phyloP scores from a whole-genome alignment of 768 basidiomycete species.

The Lyophyllum semitale region DNA sequence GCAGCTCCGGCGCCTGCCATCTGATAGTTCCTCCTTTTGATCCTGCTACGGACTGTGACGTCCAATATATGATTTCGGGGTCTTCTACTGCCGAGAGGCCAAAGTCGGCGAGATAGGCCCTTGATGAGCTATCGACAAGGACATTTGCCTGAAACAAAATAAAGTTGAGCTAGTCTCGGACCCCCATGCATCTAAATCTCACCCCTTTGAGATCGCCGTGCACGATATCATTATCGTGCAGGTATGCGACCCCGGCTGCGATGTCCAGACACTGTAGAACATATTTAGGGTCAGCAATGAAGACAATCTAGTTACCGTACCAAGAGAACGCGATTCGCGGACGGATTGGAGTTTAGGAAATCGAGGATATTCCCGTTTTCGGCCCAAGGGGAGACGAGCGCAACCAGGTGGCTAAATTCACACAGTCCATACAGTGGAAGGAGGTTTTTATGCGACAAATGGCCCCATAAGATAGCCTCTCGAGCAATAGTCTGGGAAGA shows the following conservation, averaged over 20 bases:
- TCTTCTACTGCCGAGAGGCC: slow-evolving; percentile 19
- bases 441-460: too few species aligned
- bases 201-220: not conserved
- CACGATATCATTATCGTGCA: not conserved
- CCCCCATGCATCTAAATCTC: not conserved
- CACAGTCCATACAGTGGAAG: slow-evolving; percentile 37
- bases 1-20: slow-evolving; percentile 24
- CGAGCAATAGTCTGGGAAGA: slow-evolving; percentile 10
- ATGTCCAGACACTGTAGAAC: not conserved
- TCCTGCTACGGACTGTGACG: slow-evolving; percentile 4
- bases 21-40: slow-evolving; percentile 9
- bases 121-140: slow-evolving; percentile 15
- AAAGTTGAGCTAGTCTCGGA: too few species aligned
- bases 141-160: slow-evolving; percentile 17
- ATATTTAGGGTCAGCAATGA: not conserved
- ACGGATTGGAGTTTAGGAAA: slow-evolving; percentile 11
- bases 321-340: slow-evolving; percentile 11
- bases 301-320: slow-evolving; percentile 2
- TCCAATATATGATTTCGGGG: slow-evolving; percentile 11
- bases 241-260: not conserved
- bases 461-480: slow-evolving; percentile 36
- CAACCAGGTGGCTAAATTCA: slow-evolving; percentile 9
- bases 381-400: slow-evolving; percentile 22
- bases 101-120: slow-evolving; percentile 25
- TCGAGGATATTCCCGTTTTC: slow-evolving; percentile 16